phyloP scores from a whole-genome alignment of 768 basidiomycete species.

The Naganishia friedmannii region DNA sequence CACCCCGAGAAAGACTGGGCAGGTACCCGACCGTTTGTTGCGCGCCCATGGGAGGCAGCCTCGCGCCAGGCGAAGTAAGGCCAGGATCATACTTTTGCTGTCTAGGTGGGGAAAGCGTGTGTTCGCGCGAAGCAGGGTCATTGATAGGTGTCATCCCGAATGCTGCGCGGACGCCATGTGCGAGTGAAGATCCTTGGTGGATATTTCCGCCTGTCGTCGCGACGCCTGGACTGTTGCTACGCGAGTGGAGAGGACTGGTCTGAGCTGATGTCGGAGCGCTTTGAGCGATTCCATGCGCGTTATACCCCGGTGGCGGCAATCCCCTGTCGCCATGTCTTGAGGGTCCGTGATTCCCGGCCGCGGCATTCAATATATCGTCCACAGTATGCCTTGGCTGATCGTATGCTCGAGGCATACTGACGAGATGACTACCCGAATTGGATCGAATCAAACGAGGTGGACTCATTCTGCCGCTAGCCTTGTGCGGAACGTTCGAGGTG shows the following conservation, averaged over 20 bases:
- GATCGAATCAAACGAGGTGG: conserved; percentile 34
- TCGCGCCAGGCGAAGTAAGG: conserved; percentile 36
- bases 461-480: conserved; percentile 24
- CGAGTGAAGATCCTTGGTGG: conserved; percentile 54
- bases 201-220: conserved; percentile 33
- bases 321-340: conserved; percentile 38
- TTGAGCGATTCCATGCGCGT: conserved; percentile 39
- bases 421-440: conserved; percentile 43
- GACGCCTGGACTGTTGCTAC: conserved; percentile 42
- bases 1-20: conserved; percentile 46
- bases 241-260: conserved; percentile 43
- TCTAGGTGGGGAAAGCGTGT: conserved; percentile 24
- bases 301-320: conserved; percentile 45
- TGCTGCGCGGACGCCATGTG: conserved; percentile 77
- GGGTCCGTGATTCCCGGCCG: conserved; percentile 41
- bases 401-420: conserved; percentile 12
- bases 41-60: conserved; percentile 40
- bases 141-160: conserved; percentile 90
- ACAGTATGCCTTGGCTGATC: conserved; percentile 40
- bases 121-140: conserved; percentile 26
- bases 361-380: conserved; percentile 52
- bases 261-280: conserved; percentile 47
- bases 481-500: conserved; percentile 3
- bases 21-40: conserved; percentile 30
- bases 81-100: conserved; percentile 30